Evolutionary conservation across 2,329 filamentous ascomycete species (phyloP).

Genomic region (Whalleya microplaca): DNA sequence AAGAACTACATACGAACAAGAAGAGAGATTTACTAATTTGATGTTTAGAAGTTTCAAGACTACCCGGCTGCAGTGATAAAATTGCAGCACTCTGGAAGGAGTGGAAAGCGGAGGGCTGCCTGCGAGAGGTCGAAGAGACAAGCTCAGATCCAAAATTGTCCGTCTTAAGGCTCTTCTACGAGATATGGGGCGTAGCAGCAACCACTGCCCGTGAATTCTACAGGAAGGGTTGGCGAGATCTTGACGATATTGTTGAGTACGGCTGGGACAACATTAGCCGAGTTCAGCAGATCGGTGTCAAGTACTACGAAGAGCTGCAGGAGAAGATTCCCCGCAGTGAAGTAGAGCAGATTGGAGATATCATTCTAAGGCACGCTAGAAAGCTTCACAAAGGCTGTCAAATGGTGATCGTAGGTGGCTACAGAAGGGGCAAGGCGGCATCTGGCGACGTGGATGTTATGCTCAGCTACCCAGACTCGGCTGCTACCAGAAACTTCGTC

Average conservation of each 20-base stretch:
- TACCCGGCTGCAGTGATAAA: conserved; percentile 84
- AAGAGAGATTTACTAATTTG: conserved; percentile 5
- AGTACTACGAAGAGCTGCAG: conserved; percentile 87
- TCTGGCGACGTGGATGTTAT: conserved; percentile 87
- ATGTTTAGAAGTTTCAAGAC: conserved; percentile 49
- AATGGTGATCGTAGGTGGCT: conserved; percentile 74
- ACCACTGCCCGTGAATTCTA: conserved; percentile 83
- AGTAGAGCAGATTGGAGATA: conserved; percentile 68
- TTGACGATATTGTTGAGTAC: conserved; percentile 84
- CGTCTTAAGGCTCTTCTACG: conserved; percentile 71
- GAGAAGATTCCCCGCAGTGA: conserved; percentile 72
- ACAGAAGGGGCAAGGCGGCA: conserved; percentile 74
- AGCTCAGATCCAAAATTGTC: conserved; percentile 66
- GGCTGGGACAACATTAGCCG: conserved; percentile 77
- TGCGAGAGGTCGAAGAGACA: conserved; percentile 67
- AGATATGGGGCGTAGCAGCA: conserved; percentile 91
- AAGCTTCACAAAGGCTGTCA: conserved; percentile 59
- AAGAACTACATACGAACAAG: conserved; percentile 40
- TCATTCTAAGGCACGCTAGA: conserved; percentile 70
- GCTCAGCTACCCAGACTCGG: conserved; percentile 75
- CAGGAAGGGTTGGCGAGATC: conserved; percentile 75
- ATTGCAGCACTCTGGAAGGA: conserved; percentile 78
- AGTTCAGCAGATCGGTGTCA: conserved; percentile 90
- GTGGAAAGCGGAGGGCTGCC: conserved; percentile 63
- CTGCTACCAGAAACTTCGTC: conserved; percentile 71